A percentile compares a stretch with the other conserved stretches of the same genome.
These are phyloP conservation scores for Fusarium heterosporum DNA, from an alignment of 2,329 filamentous ascomycete genomes.

Conservation along the genomic window DNA sequence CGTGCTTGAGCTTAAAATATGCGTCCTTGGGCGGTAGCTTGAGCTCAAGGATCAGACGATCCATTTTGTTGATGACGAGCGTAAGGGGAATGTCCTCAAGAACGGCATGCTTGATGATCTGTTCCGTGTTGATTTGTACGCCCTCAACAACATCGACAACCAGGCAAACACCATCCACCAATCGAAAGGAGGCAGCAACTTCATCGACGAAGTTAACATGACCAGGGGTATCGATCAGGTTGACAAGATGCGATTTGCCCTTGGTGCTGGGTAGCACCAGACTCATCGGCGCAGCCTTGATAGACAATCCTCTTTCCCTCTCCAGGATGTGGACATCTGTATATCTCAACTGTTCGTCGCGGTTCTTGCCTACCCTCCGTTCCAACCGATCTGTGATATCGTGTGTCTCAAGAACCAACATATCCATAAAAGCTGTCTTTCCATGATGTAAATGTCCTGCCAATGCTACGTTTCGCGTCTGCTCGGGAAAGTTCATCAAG, in stretches of 20 bases:
- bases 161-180: conserved; percentile 92
- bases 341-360: conserved; percentile 92
- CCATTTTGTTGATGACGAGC: conserved; percentile 96
- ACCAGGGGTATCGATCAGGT: conserved; percentile 94
- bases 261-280: conserved; percentile 87
- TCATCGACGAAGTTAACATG: conserved; percentile 99
- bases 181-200: conserved; percentile 85
- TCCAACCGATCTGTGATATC: conserved; percentile 84
- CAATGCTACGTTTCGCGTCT: conserved; percentile 91
- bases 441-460: conserved; percentile 96
- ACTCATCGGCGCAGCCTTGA: conserved; percentile 95
- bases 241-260: conserved; percentile 94
- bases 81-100: conserved; percentile 90
- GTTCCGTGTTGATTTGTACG: conserved; percentile 98
- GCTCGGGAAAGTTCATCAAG: conserved; percentile 94
- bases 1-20: conserved; percentile 98
- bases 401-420: conserved; percentile 96
- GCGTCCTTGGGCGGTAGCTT: conserved; percentile 95
- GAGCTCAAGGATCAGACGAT: conserved; percentile 91
- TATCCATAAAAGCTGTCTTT: conserved; percentile 98
- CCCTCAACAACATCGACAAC: conserved; percentile 97
- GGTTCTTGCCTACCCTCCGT: conserved; percentile 81
- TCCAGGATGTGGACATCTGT: conserved; percentile 93
- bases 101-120: conserved; percentile 96
- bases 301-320: conserved; percentile 87